These are phyloP conservation scores for Entomortierella lignicola DNA, from an alignment of 192 early-diverging fungal genomes.

Conservation along the genomic window DNA sequence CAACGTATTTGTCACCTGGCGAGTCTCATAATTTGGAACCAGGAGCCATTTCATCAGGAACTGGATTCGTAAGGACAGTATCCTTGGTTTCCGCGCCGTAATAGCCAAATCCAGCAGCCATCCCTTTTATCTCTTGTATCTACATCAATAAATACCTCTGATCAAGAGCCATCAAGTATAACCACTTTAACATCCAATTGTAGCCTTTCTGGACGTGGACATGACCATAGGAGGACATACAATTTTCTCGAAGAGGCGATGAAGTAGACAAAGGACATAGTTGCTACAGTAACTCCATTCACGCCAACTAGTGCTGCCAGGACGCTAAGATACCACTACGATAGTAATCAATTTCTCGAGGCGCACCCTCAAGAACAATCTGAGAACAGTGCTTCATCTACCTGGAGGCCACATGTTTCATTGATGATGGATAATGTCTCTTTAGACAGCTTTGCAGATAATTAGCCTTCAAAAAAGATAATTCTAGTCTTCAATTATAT, in stretches of 20 bases:
- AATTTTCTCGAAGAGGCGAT: too few relatives aligned
- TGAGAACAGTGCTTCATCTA: constrained; percentile 5
- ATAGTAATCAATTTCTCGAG: not conserved
- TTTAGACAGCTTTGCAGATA: constrained; percentile 22
- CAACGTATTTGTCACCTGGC: not conserved
- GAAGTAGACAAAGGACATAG: too few relatives aligned
- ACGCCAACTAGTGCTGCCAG: too few relatives aligned
- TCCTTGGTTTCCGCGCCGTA: constrained; percentile 4
- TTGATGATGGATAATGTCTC: constrained; percentile 44
- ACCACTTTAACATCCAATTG: too few relatives aligned
- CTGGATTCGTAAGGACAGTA: constrained; percentile 6
- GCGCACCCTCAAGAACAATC: not conserved
- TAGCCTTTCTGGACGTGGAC: too few relatives aligned
- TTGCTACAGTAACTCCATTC: too few relatives aligned
- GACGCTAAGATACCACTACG: too few relatives aligned
- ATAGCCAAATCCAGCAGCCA: not conserved
- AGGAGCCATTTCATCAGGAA: constrained; percentile 16
- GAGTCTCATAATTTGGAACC: constrained; percentile 19
- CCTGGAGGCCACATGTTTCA: constrained; percentile 20
- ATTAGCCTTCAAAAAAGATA: constrained; percentile 2
- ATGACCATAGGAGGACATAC: too few relatives aligned
- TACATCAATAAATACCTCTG: not conserved
- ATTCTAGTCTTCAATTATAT: not conserved
- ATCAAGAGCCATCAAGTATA: too few relatives aligned
- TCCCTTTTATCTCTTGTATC: not conserved